These are phyloP conservation scores for Colletotrichum musicola DNA, from an alignment of 2,329 filamentous ascomycete species.

Conservation along the genomic window DNA sequence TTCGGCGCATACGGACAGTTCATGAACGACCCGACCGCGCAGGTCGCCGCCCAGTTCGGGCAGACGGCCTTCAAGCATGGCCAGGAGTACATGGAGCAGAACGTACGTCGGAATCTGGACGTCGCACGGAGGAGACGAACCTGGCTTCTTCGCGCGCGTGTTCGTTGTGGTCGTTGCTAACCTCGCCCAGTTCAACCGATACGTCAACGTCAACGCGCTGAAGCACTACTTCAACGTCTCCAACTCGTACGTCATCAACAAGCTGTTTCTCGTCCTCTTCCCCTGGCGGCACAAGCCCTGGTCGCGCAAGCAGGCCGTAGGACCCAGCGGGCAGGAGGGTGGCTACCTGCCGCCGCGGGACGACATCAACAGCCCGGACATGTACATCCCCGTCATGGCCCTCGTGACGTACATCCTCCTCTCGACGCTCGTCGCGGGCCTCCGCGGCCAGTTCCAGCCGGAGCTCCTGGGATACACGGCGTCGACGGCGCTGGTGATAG, in stretches of 20 bases:
- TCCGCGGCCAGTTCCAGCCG: slow-evolving; percentile 92
- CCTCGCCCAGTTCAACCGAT: slow-evolving; percentile 67
- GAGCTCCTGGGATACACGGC: slow-evolving; percentile 93
- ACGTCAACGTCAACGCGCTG: slow-evolving; percentile 90
- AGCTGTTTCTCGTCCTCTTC: slow-evolving; percentile 93
- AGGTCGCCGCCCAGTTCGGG: slow-evolving; percentile 94
- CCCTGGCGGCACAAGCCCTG: slow-evolving; percentile 98
- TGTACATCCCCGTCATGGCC: slow-evolving; percentile 99
- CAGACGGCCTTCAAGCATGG: slow-evolving; percentile 92
- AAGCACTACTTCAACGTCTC: slow-evolving; percentile 99
- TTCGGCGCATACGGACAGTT: slow-evolving; percentile 88
- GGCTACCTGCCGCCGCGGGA: slow-evolving; percentile 93
- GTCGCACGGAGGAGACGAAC: background rate
- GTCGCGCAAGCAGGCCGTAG: slow-evolving; percentile 87
- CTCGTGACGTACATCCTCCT: slow-evolving; percentile 97
- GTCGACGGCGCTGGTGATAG: slow-evolving; percentile 83
- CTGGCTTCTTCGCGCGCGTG: background rate
- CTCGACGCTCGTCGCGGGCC: slow-evolving; percentile 88
- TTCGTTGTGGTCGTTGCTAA: slow-evolving; percentile 33
- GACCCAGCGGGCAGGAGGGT: slow-evolving; percentile 76
- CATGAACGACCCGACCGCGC: slow-evolving; percentile 94
- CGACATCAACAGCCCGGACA: slow-evolving; percentile 97
- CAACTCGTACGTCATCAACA: slow-evolving; percentile 95
- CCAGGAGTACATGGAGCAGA: slow-evolving; percentile 95
- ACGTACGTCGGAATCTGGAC: slow-evolving; percentile 68